Evolutionary conservation across 192 early-diverging fungal species (phyloP).

Genomic region (Obelidium mucronatum): DNA sequence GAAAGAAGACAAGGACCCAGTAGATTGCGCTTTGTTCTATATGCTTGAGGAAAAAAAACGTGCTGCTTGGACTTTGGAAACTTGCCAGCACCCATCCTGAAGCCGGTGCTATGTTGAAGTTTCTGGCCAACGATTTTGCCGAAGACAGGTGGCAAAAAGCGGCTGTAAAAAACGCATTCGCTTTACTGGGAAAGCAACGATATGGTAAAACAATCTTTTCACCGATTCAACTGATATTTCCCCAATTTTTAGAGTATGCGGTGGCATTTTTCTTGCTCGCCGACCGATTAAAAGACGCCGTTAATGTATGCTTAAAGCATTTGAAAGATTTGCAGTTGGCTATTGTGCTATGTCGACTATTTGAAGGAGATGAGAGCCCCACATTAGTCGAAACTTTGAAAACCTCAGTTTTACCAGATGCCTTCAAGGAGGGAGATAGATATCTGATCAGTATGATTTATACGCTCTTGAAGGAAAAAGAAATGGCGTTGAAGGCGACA

Average conservation of each 20-base stretch:
- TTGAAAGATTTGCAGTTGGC: conserved; percentile 93
- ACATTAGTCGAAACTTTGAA: conserved; percentile 38
- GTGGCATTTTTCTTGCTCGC: conserved; percentile 95
- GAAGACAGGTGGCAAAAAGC: conserved; percentile 90
- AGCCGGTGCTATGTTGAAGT: conserved; percentile 85
- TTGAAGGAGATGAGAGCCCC: conserved; percentile 72
- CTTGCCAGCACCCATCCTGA: conserved; percentile 84
- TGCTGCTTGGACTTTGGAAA: conserved; percentile 91
- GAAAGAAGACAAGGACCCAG: conserved; percentile 83
- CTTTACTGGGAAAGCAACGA: conserved; percentile 92
- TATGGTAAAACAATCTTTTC: conserved; percentile 63
- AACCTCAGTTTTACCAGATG: conserved; percentile 59
- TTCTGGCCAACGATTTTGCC: conserved; percentile 92
- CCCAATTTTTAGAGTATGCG: conserved; percentile 74
- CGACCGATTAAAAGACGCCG: conserved; percentile 87
- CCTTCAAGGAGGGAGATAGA: conserved; percentile 66
- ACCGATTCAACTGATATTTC: background rate
- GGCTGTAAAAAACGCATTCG: conserved; percentile 98
- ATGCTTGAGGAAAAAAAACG: conserved; percentile 87
- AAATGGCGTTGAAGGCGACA: conserved; percentile 65
- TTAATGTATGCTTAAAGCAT: conserved; percentile 90
- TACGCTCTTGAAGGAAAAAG: conserved; percentile 63
- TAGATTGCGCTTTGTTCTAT: conserved; percentile 88
- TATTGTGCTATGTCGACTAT: conserved; percentile 87
- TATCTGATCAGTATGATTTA: conserved; percentile 67